Percentiles rank a stretch among this genome's conserved stretches.
Evolutionary conservation across 495 filamentous ascomycete genomes (phyloP).

Genomic region (Aspergillus panamensis): DNA sequence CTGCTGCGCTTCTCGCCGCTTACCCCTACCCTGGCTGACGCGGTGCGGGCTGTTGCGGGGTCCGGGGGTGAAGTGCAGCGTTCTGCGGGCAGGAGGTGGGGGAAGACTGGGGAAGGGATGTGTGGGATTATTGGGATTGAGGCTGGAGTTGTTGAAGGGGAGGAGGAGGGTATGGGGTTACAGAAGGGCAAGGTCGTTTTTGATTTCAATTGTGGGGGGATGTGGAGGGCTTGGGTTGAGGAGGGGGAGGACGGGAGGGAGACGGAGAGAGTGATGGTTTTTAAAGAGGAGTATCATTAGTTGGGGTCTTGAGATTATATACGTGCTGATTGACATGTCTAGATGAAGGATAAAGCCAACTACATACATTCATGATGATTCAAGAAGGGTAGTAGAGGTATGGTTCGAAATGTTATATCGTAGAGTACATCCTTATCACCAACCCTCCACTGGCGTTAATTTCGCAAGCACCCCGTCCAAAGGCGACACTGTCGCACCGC

Average conservation of each 20-base stretch:
- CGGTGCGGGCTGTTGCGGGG: conserved; percentile 63
- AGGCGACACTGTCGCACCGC: conserved; percentile 60
- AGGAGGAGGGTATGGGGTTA: conserved; percentile 32
- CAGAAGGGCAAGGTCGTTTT: conserved; percentile 54
- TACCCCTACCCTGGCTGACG: conserved; percentile 34
- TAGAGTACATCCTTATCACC: neutral
- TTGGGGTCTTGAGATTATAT: neutral
- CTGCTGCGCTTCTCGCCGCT: conserved; percentile 63
- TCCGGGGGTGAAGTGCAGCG: conserved; percentile 69
- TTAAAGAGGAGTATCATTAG: conserved; percentile 42
- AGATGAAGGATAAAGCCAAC: too few relatives aligned
- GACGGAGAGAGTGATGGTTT: conserved; percentile 59
- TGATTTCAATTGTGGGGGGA: conserved; percentile 85
- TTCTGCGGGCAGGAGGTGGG: conserved; percentile 75
- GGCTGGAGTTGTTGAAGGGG: conserved; percentile 35
- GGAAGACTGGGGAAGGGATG: conserved; percentile 70
- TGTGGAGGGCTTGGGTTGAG: conserved; percentile 83
- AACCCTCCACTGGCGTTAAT: conserved; percentile 61
- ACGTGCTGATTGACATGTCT: neutral
- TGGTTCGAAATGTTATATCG: neutral
- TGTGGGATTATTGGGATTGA: conserved; percentile 91
- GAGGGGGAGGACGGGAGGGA: conserved; percentile 59
- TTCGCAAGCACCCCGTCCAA: conserved; percentile 59
- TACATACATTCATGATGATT: too few relatives aligned
- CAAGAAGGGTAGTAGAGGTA: too few relatives aligned